phyloP scores from a whole-genome alignment of 169 alveolate species.

The Theileria luwenshuni region DNA sequence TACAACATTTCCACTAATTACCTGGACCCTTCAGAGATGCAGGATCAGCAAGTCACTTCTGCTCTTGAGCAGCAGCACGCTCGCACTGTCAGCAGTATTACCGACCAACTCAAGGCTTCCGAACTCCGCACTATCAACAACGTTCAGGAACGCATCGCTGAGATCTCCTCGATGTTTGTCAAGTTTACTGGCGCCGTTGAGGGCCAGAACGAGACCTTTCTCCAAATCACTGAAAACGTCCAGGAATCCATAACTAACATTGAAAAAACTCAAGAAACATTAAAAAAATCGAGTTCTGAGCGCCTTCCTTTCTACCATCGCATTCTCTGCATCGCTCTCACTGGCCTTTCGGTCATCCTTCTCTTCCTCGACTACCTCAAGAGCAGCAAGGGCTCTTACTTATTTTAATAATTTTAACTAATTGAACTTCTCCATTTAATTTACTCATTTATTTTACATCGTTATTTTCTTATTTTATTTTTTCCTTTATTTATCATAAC shows the following conservation, averaged over 20 bases:
- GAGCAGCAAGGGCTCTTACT: conserved; percentile 42
- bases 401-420: conserved; percentile 32
- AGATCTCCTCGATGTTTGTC: conserved; percentile 71
- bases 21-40: conserved; percentile 24
- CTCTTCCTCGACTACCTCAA: conserved; percentile 57
- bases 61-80: conserved; percentile 45
- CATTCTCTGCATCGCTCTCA: conserved; percentile 50
- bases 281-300: conserved; percentile 52
- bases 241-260: conserved; percentile 62
- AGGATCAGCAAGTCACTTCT: conserved; percentile 22
- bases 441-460: too few species aligned
- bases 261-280: conserved; percentile 56
- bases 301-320: conserved; percentile 50
- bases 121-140: conserved; percentile 48
- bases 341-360: conserved; percentile 53
- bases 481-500: too few species aligned
- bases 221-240: conserved; percentile 62
- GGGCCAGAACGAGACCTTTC: conserved; percentile 60
- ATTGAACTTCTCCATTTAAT: too few species aligned
- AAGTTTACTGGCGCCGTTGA: conserved; percentile 63
- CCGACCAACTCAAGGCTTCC: conserved; percentile 38
- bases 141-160: conserved; percentile 63
- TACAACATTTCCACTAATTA: conserved; percentile 12
- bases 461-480: too few species aligned
- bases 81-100: conserved; percentile 26